Percentiles rank a stretch among this genome's conserved stretches.
phyloP scores from a whole-genome alignment of 164 flowering plant genomes.

The Liriodendron chinense region DNA sequence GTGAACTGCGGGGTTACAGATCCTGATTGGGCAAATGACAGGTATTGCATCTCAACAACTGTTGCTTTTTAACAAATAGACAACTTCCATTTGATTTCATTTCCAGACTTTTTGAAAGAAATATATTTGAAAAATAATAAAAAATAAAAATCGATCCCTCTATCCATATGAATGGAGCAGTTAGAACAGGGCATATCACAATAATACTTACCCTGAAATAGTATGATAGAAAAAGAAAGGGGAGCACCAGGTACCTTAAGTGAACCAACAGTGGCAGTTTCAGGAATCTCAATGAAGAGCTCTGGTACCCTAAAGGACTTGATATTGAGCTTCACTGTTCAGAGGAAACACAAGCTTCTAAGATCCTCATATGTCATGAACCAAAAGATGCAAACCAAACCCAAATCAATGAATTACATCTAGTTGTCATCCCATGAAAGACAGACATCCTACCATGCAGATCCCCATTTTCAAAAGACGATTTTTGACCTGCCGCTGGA shows the following conservation, averaged over 20 bases:
- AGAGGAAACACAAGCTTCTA: constrained; percentile 26
- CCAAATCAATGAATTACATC: constrained; percentile 13
- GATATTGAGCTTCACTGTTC: constrained; percentile 92
- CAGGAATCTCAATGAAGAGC: constrained; percentile 87
- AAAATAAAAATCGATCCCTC: too few relatives aligned
- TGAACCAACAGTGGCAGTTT: constrained; percentile 89
- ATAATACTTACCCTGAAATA: too few relatives aligned
- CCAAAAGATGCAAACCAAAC: constrained; percentile 18
- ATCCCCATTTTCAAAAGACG: constrained; percentile 48
- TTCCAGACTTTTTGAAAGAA: too few relatives aligned
- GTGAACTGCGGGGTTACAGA: too few relatives aligned
- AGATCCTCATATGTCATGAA: not conserved
- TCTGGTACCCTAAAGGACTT: constrained; percentile 95
- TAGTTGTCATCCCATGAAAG: constrained; percentile 12
- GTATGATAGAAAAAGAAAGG: too few relatives aligned
- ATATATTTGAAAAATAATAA: too few relatives aligned
- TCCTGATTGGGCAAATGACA: too few relatives aligned
- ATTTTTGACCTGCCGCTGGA: constrained; percentile 38
- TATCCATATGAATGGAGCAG: too few relatives aligned
- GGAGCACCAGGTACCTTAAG: constrained; percentile 56
- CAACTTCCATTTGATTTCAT: too few relatives aligned
- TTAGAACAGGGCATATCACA: too few relatives aligned
- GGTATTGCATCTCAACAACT: too few relatives aligned
- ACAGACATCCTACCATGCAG: constrained; percentile 58
- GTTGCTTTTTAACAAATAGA: too few relatives aligned